Percentiles rank a stretch among this genome's conserved stretches.
phyloP scores from a whole-genome alignment of 768 basidiomycete species.

The Rhizopogon vinicolor region DNA sequence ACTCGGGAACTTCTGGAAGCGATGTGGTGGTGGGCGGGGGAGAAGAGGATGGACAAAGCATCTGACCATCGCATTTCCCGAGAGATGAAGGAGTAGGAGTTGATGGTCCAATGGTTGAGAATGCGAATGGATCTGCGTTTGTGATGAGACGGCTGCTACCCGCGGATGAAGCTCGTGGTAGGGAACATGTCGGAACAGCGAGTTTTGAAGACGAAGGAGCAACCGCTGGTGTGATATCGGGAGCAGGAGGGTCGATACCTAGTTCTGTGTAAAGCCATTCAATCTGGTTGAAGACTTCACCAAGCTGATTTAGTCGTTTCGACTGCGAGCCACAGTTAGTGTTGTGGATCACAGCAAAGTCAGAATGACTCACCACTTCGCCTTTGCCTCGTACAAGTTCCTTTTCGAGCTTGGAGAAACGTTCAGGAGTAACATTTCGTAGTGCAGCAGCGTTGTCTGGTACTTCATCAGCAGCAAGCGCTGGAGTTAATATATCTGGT shows the following conservation, averaged over 20 bases:
- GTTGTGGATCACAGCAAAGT: background rate
- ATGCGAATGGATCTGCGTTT: conserved; percentile 19
- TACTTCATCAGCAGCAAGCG: conserved; percentile 37
- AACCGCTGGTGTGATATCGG: conserved; percentile 38
- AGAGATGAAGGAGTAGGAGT: conserved; percentile 51
- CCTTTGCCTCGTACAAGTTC: conserved; percentile 80
- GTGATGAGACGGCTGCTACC: conserved; percentile 13
- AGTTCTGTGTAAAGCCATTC: conserved; percentile 83
- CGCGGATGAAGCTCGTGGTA: conserved; percentile 42
- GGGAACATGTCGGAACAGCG: conserved; percentile 30
- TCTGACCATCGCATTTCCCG: conserved; percentile 23
- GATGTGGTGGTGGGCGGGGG: conserved; percentile 3
- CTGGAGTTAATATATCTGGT: conserved; percentile 49
- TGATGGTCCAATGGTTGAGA: background rate
- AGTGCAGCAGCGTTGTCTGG: conserved; percentile 34
- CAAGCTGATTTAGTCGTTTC: conserved; percentile 63
- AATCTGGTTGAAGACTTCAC: conserved; percentile 64
- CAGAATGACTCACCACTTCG: conserved; percentile 62
- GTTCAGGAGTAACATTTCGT: conserved; percentile 75
- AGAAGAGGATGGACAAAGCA: conserved; percentile 32
- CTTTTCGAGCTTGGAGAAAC: conserved; percentile 77
- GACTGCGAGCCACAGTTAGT: conserved; percentile 34
- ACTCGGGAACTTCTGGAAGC: conserved; percentile 6
- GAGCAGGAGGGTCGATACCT: conserved; percentile 59
- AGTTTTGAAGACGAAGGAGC: conserved; percentile 37